phyloP scores from a whole-genome alignment of 2,329 filamentous ascomycete genomes.

The Sordariomycetes sp. region DNA sequence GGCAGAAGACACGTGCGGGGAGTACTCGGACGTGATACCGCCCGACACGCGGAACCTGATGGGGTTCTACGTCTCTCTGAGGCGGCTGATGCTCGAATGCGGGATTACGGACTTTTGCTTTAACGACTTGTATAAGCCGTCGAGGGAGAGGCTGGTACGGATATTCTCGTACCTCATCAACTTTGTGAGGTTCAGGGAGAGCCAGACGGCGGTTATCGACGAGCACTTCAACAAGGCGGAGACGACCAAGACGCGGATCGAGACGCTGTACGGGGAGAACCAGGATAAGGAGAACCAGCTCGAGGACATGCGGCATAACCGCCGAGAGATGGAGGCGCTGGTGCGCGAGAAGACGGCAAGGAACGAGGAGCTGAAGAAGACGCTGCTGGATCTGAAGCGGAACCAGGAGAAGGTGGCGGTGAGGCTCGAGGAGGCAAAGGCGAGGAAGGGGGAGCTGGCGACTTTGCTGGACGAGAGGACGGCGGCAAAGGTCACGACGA shows the following conservation, averaged over 20 bases:
- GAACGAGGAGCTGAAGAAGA: conserved; percentile 77
- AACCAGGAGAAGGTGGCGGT: conserved; percentile 75
- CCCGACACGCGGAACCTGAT: conserved; percentile 85
- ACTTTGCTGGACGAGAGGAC: conserved; percentile 59
- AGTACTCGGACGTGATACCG: conserved; percentile 73
- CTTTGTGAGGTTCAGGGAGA: conserved; percentile 93
- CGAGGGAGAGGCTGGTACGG: conserved; percentile 78
- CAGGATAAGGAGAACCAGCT: conserved; percentile 72
- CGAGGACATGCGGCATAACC: conserved; percentile 67
- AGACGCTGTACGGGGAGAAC: conserved; percentile 73
- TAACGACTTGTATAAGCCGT: conserved; percentile 81
- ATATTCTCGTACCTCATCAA: conserved; percentile 98
- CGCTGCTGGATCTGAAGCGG: conserved; percentile 65
- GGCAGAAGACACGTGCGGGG: conserved; percentile 73
- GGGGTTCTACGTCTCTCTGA: conserved; percentile 84
- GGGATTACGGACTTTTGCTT: conserved; percentile 91
- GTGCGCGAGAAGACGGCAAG: conserved; percentile 74
- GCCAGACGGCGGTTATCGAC: conserved; percentile 79
- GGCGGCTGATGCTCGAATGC: conserved; percentile 71
- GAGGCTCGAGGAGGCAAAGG: conserved; percentile 70
- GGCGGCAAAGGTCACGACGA: conserved; percentile 53
- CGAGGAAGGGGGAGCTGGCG: conserved; percentile 66
- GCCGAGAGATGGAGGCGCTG: conserved; percentile 67
- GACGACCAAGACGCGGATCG: conserved; percentile 74
- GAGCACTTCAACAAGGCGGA: conserved; percentile 88